Percentiles rank a stretch among this genome's conserved stretches.
Conservation (phyloP, 345 rosid genomes). For the Geranium rotundifolium region DNA sequence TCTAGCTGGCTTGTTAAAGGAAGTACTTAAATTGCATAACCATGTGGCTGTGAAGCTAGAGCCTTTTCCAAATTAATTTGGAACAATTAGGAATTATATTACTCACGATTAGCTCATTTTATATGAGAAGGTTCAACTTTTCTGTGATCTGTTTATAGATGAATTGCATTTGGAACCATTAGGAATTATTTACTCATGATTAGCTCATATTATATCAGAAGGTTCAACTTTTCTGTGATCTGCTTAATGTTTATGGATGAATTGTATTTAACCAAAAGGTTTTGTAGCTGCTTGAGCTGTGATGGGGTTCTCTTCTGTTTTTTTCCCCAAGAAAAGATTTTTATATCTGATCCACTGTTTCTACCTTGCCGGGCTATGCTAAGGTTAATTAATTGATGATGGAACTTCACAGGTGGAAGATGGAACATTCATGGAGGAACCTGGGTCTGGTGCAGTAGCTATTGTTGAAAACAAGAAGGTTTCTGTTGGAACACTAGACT, state of each 20-base stretch:
- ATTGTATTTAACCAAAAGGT: too few species aligned
- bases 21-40: background rate
- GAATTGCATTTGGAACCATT: too few species aligned
- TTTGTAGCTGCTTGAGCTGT: too few species aligned
- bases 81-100: background rate
- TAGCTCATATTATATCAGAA: background rate
- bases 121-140: background rate
- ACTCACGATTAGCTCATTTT: background rate
- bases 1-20: background rate
- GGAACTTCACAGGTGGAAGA: slow-evolving; percentile 39
- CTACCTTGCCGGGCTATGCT: too few species aligned
- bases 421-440: slow-evolving; percentile 85
- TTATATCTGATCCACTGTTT: too few species aligned
- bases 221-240: background rate
- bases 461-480: slow-evolving; percentile 52
- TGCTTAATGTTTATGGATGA: too few species aligned
- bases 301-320: too few species aligned
- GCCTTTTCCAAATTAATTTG: background rate
- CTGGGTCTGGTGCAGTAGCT: slow-evolving; percentile 89
- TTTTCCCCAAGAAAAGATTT: too few species aligned
- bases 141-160: too few species aligned
- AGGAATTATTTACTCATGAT: background rate
- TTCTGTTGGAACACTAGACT: slow-evolving; percentile 79
- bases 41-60: too few species aligned
- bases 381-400: background rate